phyloP scores from a whole-genome alignment of 2,329 filamentous ascomycete genomes.

The Basipetospora chlamydospora region DNA sequence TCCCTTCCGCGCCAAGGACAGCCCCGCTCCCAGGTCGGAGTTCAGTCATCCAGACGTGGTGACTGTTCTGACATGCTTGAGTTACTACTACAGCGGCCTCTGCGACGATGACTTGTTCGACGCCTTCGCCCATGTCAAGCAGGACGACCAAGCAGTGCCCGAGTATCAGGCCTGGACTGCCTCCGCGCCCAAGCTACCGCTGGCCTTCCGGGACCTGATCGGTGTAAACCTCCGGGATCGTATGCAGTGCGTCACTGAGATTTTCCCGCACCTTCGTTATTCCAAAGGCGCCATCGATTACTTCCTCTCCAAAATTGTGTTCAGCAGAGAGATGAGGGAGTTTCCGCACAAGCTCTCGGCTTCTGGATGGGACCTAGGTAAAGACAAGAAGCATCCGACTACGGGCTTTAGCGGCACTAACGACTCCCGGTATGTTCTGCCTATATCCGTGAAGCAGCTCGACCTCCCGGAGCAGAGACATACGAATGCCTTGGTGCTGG shows the following conservation, averaged over 20 bases:
- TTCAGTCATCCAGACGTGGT: constrained; percentile 48
- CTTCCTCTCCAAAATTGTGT: constrained; percentile 43
- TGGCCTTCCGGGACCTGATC: constrained; percentile 20
- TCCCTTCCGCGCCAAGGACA: constrained; percentile 45
- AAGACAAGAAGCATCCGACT: constrained; percentile 28
- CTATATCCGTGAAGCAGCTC: constrained; percentile 37
- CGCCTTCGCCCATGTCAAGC: constrained; percentile 29
- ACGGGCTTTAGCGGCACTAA: constrained; percentile 61
- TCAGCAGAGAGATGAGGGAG: constrained; percentile 46
- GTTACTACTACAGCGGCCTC: constrained; percentile 43
- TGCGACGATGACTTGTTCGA: constrained; percentile 30
- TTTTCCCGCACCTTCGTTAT: constrained; percentile 39
- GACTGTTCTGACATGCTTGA: constrained; percentile 39
- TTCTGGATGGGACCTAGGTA: constrained; percentile 53
- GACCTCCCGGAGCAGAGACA: constrained; percentile 40
- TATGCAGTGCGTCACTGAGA: constrained; percentile 24
- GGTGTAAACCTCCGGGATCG: constrained; percentile 28
- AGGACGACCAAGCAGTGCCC: constrained; percentile 33
- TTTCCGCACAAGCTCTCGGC: constrained; percentile 49
- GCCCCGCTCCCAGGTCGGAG: constrained; percentile 37
- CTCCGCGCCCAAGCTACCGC: no score
- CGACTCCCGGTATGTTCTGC: constrained; percentile 44
- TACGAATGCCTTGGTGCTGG: constrained; percentile 53
- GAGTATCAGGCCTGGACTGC: constrained; percentile 41
- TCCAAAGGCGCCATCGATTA: constrained; percentile 46